A percentile compares a stretch with the other conserved stretches of the same genome.
Conservation (phyloP, 1,139 yeast species). For the Zygoascus hellenicus region DNA sequence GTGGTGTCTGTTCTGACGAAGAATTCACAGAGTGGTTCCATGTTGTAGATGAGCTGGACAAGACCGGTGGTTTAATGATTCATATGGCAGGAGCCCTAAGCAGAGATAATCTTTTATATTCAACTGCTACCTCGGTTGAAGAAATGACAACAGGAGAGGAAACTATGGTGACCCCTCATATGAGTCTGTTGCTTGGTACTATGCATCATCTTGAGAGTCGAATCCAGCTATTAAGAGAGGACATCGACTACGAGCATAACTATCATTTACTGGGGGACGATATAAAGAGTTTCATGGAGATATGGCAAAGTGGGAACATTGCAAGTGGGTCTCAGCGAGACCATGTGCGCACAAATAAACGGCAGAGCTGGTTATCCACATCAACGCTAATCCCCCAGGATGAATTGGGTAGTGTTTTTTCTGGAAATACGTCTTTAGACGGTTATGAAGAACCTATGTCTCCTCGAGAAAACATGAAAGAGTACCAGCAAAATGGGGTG, state of each 20-base stretch:
- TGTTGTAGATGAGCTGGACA: conserved; percentile 29
- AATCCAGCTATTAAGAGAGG: conserved; percentile 29
- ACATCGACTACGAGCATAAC: conserved; percentile 22
- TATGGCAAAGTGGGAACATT: conserved; percentile 28
- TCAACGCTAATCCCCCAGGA: neutral
- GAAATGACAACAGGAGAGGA: conserved; percentile 10
- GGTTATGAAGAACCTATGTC: conserved; percentile 9
- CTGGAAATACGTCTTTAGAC: conserved; percentile 3
- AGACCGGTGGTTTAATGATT: conserved; percentile 25
- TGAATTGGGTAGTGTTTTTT: neutral
- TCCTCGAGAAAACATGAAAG: conserved; percentile 20
- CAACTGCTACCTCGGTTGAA: conserved; percentile 9
- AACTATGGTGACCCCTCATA: conserved; percentile 10
- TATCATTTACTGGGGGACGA: conserved; percentile 32
- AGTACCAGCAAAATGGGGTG: conserved; percentile 36
- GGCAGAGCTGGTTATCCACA: conserved; percentile 4
- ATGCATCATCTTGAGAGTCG: conserved; percentile 35
- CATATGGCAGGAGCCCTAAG: conserved; percentile 28
- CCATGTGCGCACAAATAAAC: neutral
- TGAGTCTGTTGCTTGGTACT: conserved; percentile 26
- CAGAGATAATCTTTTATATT: conserved; percentile 12
- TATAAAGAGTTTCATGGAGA: conserved; percentile 26
- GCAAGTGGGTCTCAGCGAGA: neutral
- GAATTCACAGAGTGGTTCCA: conserved; percentile 33
- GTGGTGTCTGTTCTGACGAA: conserved; percentile 22